A percentile compares a stretch with the other conserved stretches of the same genome.
These are phyloP conservation scores for Meyerozyma athensensis DNA, from an alignment of 1,139 yeast genomes.

Conservation along the genomic window DNA sequence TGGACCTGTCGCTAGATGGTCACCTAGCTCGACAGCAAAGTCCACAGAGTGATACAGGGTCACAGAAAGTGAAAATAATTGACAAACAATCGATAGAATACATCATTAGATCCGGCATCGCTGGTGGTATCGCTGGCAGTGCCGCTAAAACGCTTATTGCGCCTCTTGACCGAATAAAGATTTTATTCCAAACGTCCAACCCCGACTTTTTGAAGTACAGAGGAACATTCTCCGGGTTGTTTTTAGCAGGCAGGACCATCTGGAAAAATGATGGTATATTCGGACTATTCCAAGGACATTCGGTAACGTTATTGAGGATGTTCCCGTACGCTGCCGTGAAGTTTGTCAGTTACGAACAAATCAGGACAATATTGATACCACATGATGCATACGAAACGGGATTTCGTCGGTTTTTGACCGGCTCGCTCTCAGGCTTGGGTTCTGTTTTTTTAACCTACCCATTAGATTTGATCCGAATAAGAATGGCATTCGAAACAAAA, in stretches of 20 bases:
- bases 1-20: background rate
- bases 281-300: conserved; percentile 93
- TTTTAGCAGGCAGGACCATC: conserved; percentile 66
- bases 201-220: conserved; percentile 80
- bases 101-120: conserved; percentile 76
- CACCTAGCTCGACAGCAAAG: background rate
- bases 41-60: background rate
- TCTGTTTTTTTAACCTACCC: conserved; percentile 93
- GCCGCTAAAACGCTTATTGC: conserved; percentile 95
- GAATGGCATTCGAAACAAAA: conserved; percentile 83
- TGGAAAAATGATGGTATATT: conserved; percentile 64
- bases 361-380: conserved; percentile 76
- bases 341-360: conserved; percentile 96
- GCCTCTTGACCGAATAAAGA: conserved; percentile 91
- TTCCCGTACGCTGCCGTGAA: conserved; percentile 98
- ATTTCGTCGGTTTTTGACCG: conserved; percentile 75
- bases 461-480: conserved; percentile 79
- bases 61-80: conserved; percentile 18
- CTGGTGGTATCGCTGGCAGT: conserved; percentile 96
- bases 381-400: conserved; percentile 71
- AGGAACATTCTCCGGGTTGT: conserved; percentile 75
- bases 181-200: conserved; percentile 89
- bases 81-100: conserved; percentile 76
- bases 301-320: conserved; percentile 83
- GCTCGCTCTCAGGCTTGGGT: conserved; percentile 82